Evolutionary conservation across 2,329 filamentous ascomycete species (phyloP).

Genomic region (Annulohypoxylon truncatum): DNA sequence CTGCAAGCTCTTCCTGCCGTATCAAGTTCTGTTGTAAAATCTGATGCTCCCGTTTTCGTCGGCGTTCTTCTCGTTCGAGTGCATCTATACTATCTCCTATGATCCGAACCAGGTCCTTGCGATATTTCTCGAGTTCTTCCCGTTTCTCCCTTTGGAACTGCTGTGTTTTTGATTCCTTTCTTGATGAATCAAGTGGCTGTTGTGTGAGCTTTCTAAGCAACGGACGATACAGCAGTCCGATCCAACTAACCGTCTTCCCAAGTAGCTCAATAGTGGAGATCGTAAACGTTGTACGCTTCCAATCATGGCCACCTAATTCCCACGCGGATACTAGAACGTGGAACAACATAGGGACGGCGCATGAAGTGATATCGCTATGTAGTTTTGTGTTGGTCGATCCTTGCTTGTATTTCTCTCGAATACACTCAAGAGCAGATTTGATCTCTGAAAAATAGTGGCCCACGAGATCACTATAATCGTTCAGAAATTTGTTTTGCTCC

Average conservation of each 20-base stretch:
- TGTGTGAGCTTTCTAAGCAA: constrained; percentile 32
- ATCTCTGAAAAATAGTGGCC: constrained; percentile 45
- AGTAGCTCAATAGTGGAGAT: constrained; percentile 41
- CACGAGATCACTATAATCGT: constrained; percentile 41
- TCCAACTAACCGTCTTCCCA: constrained; percentile 42
- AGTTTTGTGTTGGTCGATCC: constrained; percentile 10
- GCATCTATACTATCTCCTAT: constrained; percentile 36
- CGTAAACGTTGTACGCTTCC: constrained; percentile 42
- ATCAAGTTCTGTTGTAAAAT: constrained; percentile 19
- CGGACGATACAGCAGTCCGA: constrained; percentile 38
- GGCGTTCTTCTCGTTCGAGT: constrained; percentile 35
- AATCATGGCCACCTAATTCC: constrained; percentile 42
- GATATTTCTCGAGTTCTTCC: constrained; percentile 36
- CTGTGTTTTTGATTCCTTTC: constrained; percentile 9
- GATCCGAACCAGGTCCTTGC: constrained; percentile 31
- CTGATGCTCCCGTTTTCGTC: constrained; percentile 10
- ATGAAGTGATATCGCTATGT: constrained; percentile 40
- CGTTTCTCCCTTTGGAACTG: constrained; percentile 17
- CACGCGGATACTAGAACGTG: constrained; percentile 45
- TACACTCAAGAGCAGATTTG: constrained; percentile 33
- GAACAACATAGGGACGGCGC: constrained; percentile 45
- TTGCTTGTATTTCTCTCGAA: constrained; percentile 35
- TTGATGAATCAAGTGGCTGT: constrained; percentile 8
- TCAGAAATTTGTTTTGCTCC: constrained; percentile 46
- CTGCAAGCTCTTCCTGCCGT: constrained; percentile 34